phyloP scores from a whole-genome alignment of 2,329 filamentous ascomycete species.

The Colletotrichum higginsianum region DNA sequence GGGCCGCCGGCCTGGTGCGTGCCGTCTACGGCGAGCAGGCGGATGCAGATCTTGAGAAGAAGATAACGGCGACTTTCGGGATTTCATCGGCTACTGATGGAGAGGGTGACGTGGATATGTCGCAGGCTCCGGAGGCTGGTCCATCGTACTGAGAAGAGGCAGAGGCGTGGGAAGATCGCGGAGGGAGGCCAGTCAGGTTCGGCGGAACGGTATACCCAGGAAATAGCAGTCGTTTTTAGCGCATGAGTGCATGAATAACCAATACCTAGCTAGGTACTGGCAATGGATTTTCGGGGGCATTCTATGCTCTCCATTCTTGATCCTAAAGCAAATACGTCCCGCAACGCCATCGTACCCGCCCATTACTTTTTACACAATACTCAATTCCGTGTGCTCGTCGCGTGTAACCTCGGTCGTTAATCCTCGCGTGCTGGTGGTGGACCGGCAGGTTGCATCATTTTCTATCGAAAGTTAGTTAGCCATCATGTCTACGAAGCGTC shows the following conservation, averaged over 20 bases:
- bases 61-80: conserved; percentile 74
- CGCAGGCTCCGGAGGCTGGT: conserved; percentile 28
- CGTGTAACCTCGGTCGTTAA: conserved; percentile 1
- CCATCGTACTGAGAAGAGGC: conserved; percentile 37
- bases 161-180: conserved; percentile 44
- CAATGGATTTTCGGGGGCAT: conserved; percentile 65
- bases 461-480: conserved; percentile 56
- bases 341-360: conserved; percentile 26
- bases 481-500: neutral
- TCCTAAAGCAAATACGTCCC: conserved; percentile 12
- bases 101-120: conserved; percentile 42
- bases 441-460: conserved; percentile 77
- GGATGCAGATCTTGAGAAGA: conserved; percentile 70
- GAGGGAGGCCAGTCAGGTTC: neutral
- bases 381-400: neutral
- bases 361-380: neutral
- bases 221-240: conserved; percentile 20
- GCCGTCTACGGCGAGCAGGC: conserved; percentile 68
- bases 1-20: conserved; percentile 79
- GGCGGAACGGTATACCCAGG: conserved; percentile 26
- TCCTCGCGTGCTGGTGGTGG: conserved; percentile 71
- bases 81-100: conserved; percentile 53
- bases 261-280: conserved; percentile 10
- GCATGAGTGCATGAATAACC: conserved; percentile 22
- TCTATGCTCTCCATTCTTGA: conserved; percentile 26